Conservation (phyloP, 2,329 filamentous ascomycete genomes). For the Gliomastix tumulicola region DNA sequence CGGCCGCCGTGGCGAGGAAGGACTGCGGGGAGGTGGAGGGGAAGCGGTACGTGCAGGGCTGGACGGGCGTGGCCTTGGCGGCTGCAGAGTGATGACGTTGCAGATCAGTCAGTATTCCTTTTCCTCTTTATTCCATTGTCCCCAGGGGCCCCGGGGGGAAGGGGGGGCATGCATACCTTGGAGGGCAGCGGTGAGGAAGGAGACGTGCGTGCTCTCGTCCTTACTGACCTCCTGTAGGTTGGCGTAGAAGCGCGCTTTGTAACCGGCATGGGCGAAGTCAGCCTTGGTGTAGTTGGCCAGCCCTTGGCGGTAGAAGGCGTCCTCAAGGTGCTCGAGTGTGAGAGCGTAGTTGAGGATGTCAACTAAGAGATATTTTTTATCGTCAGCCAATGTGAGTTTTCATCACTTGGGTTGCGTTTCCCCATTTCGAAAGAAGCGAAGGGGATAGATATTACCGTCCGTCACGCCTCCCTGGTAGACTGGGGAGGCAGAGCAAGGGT, state of each 20-base stretch:
- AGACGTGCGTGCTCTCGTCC: conserved; percentile 51
- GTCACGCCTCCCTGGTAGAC: too few species aligned
- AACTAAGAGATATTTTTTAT: too few species aligned
- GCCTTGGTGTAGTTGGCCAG: conserved; percentile 47
- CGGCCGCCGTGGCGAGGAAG: conserved; percentile 54
- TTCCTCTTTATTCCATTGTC: too few species aligned
- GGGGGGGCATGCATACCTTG: too few species aligned
- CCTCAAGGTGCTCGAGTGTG: conserved; percentile 50
- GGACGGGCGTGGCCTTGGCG: conserved; percentile 39
- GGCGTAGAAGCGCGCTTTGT: conserved; percentile 43
- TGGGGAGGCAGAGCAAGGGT: too few species aligned
- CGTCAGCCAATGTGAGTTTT: too few species aligned
- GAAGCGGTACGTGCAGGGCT: conserved; percentile 51
- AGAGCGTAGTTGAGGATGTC: conserved; percentile 39
- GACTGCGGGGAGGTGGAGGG: conserved; percentile 50
- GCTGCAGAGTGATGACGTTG: too few species aligned
- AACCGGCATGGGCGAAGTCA: conserved; percentile 46
- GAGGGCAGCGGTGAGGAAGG: conserved; percentile 42
- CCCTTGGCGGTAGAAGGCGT: conserved; percentile 55
- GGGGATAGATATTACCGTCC: too few species aligned
- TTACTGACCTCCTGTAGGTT: conserved; percentile 47
- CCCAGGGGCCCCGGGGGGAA: too few species aligned
- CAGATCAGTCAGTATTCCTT: too few species aligned
- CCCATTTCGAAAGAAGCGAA: too few species aligned
- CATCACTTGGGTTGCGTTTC: too few species aligned